A percentile compares a stretch with the other conserved stretches of the same genome.
phyloP scores from a whole-genome alignment of 768 basidiomycete species.

The Leccinum imitatum region DNA sequence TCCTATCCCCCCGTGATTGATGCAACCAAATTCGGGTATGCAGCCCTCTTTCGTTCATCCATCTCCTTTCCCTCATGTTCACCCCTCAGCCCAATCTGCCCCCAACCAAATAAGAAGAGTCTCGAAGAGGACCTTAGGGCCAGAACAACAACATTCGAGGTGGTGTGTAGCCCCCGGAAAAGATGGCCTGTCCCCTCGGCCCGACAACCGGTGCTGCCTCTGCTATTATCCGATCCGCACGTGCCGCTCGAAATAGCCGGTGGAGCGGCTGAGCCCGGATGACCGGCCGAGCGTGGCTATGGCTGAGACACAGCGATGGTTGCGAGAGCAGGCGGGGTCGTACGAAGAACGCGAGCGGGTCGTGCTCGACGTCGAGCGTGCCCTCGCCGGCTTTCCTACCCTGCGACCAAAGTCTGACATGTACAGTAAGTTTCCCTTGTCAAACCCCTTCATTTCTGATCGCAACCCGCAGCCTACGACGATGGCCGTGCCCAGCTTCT shows the following conservation, averaged over 20 bases:
- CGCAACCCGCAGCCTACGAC: constrained; percentile 68
- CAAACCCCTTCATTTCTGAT: constrained; percentile 4
- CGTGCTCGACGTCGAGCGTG: constrained; percentile 59
- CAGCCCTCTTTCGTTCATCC: constrained; percentile 8
- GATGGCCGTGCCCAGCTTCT: constrained; percentile 92
- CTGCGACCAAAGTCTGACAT: constrained; percentile 79
- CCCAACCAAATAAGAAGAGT: constrained; percentile 51
- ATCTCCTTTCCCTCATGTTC: constrained; percentile 5
- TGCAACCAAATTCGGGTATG: constrained; percentile 67
- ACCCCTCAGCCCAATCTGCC: constrained; percentile 65
- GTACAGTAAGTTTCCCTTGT: constrained; percentile 53
- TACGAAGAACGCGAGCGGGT: constrained; percentile 60
- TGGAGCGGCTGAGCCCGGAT: neutral
- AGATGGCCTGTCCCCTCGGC: neutral
- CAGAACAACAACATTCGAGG: constrained; percentile 10
- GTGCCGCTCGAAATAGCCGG: constrained; percentile 11
- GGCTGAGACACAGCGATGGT: constrained; percentile 53
- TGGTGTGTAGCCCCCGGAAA: neutral
- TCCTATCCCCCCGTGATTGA: constrained; percentile 59
- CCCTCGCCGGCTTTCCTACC: constrained; percentile 51
- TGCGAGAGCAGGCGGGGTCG: constrained; percentile 57
- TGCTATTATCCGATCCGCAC: neutral
- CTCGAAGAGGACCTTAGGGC: constrained; percentile 55
- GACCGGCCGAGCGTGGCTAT: constrained; percentile 7
- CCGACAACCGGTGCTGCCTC: neutral